These are phyloP conservation scores for Flammula alnicola DNA, from an alignment of 1,284 basidiomycete species.

Conservation along the genomic window DNA sequence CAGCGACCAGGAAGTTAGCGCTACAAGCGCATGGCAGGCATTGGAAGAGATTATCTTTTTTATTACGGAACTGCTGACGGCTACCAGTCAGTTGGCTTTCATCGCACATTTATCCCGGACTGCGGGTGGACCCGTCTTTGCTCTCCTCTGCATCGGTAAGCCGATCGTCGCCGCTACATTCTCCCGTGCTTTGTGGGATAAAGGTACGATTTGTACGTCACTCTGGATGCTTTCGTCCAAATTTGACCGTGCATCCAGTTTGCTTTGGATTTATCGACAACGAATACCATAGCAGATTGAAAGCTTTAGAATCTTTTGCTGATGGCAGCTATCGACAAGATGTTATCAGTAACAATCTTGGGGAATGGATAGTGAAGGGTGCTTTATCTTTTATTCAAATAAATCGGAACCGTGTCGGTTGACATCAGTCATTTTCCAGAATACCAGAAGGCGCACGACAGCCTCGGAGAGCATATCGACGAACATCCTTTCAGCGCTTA, in stretches of 20 bases:
- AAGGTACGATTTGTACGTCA: slow-evolving; percentile 8
- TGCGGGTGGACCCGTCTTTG: slow-evolving; percentile 32
- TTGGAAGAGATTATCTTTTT: slow-evolving; percentile 27
- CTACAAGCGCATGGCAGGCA: slow-evolving; percentile 29
- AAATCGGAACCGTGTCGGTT: not conserved
- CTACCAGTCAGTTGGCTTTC: slow-evolving; percentile 29
- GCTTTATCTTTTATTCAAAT: not conserved
- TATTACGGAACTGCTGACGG: slow-evolving; percentile 22
- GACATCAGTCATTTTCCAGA: slow-evolving; percentile 19
- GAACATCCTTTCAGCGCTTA: slow-evolving; percentile 18
- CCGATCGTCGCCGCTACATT: slow-evolving; percentile 24
- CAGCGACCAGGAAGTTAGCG: slow-evolving; percentile 21
- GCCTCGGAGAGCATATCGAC: slow-evolving; percentile 15
- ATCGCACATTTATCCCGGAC: slow-evolving; percentile 31
- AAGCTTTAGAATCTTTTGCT: slow-evolving; percentile 15
- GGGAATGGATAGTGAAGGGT: slow-evolving; percentile 31
- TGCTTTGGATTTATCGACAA: slow-evolving; percentile 24
- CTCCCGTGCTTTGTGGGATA: slow-evolving; percentile 25
- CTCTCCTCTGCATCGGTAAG: slow-evolving; percentile 30
- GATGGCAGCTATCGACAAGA: slow-evolving; percentile 26
- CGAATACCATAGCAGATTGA: slow-evolving; percentile 16
- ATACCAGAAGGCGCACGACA: slow-evolving; percentile 18
- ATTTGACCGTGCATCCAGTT: slow-evolving; percentile 7
- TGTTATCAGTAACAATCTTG: slow-evolving; percentile 28
- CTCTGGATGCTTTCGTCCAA: not conserved